Percentiles rank a stretch among this genome's conserved stretches.
phyloP scores from a whole-genome alignment of 768 basidiomycete species.

The Leccinum subgranulosum region DNA sequence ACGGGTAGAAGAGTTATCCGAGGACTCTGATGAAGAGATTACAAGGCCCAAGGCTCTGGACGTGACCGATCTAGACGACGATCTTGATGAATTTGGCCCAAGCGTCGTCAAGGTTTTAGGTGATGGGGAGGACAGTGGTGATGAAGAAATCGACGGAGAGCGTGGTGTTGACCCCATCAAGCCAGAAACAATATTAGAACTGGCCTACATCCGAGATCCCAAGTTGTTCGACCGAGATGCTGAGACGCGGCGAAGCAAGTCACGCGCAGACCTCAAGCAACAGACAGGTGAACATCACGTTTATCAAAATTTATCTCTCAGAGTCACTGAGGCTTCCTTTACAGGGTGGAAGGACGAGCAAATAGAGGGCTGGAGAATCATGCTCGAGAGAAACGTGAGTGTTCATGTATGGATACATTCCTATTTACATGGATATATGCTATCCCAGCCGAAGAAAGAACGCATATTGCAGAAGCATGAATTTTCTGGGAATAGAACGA shows the following conservation, averaged over 20 bases:
- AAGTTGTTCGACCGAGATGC: constrained; percentile 76
- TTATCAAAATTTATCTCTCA: background rate
- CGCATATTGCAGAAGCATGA: constrained; percentile 73
- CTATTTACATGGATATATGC: constrained; percentile 4
- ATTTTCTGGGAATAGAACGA: constrained; percentile 59
- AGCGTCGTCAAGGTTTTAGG: constrained; percentile 47
- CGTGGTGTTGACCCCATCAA: constrained; percentile 26
- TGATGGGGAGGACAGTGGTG: constrained; percentile 54
- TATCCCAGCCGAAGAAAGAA: constrained; percentile 64
- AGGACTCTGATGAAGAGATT: constrained; percentile 61
- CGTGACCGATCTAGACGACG: constrained; percentile 50
- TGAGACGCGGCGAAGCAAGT: constrained; percentile 65
- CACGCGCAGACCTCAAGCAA: constrained; percentile 59
- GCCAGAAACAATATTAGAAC: constrained; percentile 67
- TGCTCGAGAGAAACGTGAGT: constrained; percentile 86
- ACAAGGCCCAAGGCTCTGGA: constrained; percentile 20
- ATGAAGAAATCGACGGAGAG: constrained; percentile 33
- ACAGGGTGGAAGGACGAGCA: constrained; percentile 79
- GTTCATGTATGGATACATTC: constrained; percentile 6
- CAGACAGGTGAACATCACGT: constrained; percentile 53
- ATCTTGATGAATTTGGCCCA: constrained; percentile 42
- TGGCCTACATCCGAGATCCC: constrained; percentile 72
- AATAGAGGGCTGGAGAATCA: constrained; percentile 88
- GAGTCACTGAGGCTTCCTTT: background rate
- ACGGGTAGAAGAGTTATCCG: constrained; percentile 62